These are phyloP conservation scores for Penicillium vulpinum DNA, from an alignment of 2,329 filamentous ascomycete genomes.

Conservation along the genomic window DNA sequence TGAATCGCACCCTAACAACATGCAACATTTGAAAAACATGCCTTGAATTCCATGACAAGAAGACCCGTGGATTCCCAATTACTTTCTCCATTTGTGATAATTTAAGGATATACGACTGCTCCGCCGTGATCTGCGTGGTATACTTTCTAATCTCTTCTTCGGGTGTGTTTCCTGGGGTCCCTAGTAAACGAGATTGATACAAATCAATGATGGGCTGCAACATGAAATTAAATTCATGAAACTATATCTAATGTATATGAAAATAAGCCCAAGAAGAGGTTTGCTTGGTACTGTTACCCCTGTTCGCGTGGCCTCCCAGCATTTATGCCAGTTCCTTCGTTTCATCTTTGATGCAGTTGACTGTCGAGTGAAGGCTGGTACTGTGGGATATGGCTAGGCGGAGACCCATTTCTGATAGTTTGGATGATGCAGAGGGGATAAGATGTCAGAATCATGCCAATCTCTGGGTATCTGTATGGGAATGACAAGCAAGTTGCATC, in stretches of 20 bases:
- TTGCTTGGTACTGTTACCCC: accelerated
- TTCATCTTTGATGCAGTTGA: neutral
- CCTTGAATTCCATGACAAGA: neutral
- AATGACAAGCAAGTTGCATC: neutral
- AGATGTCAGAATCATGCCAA: neutral
- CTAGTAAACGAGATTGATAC: neutral
- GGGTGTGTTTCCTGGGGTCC: neutral
- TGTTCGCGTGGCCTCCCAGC: too few species aligned
- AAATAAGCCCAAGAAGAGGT: neutral
- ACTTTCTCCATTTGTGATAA: neutral
- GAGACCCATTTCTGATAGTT: neutral
- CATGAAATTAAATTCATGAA: neutral
- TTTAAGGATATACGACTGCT: accelerated
- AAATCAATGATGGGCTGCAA: neutral
- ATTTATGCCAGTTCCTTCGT: neutral
- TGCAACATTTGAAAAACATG: neutral
- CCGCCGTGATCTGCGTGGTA: neutral
- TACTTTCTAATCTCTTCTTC: neutral
- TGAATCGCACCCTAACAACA: neutral
- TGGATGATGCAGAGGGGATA: neutral
- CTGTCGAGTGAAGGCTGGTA: neutral
- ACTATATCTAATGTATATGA: neutral
- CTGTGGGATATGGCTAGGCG: neutral
- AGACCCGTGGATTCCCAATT: neutral
- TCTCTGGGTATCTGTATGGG: too few species aligned